phyloP scores from a whole-genome alignment of 108 stramenopile species.

The Nannochloropsis salina region DNA sequence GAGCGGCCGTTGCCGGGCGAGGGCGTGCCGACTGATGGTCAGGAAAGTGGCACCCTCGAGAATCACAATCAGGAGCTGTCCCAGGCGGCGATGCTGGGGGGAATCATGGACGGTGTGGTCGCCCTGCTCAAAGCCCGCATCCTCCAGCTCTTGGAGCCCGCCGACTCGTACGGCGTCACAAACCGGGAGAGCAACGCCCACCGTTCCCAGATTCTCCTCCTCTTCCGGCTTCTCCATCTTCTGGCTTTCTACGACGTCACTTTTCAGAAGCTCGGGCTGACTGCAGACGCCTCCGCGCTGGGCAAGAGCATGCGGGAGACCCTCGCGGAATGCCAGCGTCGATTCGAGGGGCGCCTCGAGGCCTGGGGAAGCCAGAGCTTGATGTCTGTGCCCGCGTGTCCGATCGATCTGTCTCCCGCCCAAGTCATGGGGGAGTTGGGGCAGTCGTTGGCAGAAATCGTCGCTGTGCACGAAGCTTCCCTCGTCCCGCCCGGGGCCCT shows the following conservation, averaged over 20 bases:
- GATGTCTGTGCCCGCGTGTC: constrained; percentile 27
- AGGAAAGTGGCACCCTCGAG: neutral
- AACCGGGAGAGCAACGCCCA: neutral
- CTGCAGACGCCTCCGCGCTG: neutral
- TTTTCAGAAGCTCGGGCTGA: constrained; percentile 24
- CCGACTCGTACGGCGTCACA: neutral
- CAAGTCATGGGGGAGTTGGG: constrained; percentile 30
- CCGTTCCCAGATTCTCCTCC: constrained; percentile 13
- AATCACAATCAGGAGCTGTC: neutral
- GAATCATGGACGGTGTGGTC: constrained; percentile 21
- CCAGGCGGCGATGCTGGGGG: constrained; percentile 19
- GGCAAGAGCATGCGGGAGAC: neutral
- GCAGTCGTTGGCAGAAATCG: constrained; percentile 32
- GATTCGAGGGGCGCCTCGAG: neutral
- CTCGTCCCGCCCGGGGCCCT: constrained; percentile 30
- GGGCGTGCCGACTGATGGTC: constrained; percentile 19
- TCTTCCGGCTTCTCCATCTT: constrained; percentile 37
- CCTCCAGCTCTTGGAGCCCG: constrained; percentile 34
- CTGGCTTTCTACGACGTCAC: constrained; percentile 48
- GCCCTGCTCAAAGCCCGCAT: constrained; percentile 19
- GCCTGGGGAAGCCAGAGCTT: constrained; percentile 11
- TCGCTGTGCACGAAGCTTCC: constrained; percentile 41
- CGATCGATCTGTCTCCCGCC: constrained; percentile 35
- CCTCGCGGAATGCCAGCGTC: neutral
- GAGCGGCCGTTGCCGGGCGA: constrained; percentile 14